A percentile compares a stretch with the other conserved stretches of the same genome.
Conservation (phyloP, 2,329 filamentous ascomycete genomes). For the Xylaria digitata region DNA sequence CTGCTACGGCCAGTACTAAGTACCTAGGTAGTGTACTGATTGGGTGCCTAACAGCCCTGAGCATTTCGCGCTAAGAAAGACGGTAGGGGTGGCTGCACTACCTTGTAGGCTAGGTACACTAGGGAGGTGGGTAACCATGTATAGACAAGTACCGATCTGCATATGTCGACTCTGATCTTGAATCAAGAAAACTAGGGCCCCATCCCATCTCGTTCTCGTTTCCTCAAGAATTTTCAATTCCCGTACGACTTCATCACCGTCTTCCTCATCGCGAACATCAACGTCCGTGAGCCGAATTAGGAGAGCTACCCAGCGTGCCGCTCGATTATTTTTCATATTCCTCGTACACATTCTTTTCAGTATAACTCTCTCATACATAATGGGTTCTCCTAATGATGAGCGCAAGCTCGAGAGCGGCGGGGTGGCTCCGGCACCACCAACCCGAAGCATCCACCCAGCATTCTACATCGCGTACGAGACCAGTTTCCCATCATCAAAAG, state of each 20-base stretch:
- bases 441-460: slow-evolving; percentile 42
- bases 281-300: slow-evolving; percentile 13
- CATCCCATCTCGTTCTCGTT: slow-evolving; percentile 30
- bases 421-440: slow-evolving; percentile 34
- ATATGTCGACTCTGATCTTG: slow-evolving; percentile 26
- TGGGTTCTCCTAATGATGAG: slow-evolving; percentile 40
- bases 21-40: not conserved
- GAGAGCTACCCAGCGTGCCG: slow-evolving; percentile 1
- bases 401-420: slow-evolving; percentile 45
- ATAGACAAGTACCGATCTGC: slow-evolving; percentile 37
- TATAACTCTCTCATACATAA: slow-evolving; percentile 27
- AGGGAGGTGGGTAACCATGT: slow-evolving; percentile 10
- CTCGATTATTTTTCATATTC: slow-evolving; percentile 4
- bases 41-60: too few relatives aligned
- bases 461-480: slow-evolving; percentile 44
- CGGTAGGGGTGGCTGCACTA: not conserved
- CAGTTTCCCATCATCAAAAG: slow-evolving; percentile 7
- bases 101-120: not conserved
- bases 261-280: slow-evolving; percentile 20
- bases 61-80: too few relatives aligned
- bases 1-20: not conserved
- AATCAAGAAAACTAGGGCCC: slow-evolving; percentile 32
- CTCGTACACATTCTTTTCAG: slow-evolving; percentile 8
- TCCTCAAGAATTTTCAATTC: slow-evolving; percentile 31
- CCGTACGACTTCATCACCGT: slow-evolving; percentile 28